Conservation (phyloP, 2,329 filamentous ascomycete species). For the Aschersonia sp. region DNA sequence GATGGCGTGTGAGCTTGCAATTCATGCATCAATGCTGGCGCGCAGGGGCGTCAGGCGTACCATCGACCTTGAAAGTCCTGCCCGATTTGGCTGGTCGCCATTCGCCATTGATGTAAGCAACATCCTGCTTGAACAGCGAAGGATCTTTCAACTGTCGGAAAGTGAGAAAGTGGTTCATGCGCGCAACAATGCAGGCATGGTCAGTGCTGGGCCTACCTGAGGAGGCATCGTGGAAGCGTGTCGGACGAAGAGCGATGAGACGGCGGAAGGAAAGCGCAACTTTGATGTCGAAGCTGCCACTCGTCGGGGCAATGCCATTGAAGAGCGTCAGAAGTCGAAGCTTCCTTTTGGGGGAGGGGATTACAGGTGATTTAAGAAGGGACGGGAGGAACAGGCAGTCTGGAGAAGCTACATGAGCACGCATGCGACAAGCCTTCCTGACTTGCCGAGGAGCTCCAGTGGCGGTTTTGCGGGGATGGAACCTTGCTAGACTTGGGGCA, state of each 20-base stretch:
- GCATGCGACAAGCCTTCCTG: too few relatives aligned
- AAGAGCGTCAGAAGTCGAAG: not conserved
- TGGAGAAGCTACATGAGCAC: not conserved
- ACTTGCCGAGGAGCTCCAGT: too few relatives aligned
- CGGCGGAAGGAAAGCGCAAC: slow-evolving; percentile 14
- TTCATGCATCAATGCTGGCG: not conserved
- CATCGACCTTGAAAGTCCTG: slow-evolving; percentile 79
- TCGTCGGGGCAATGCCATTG: slow-evolving; percentile 18
- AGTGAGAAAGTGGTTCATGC: not conserved
- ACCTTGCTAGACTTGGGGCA: too few relatives aligned
- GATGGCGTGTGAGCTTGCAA: not conserved
- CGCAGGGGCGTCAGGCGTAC: slow-evolving; percentile 21
- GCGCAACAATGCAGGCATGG: not conserved
- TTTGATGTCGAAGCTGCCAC: slow-evolving; percentile 13
- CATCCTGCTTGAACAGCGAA: slow-evolving; percentile 70
- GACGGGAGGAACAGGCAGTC: not conserved
- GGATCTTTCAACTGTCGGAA: slow-evolving; percentile 53
- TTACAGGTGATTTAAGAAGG: too few relatives aligned
- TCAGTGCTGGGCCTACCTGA: slow-evolving; percentile 18
- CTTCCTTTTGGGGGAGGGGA: not conserved
- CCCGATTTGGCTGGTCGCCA: slow-evolving; percentile 78
- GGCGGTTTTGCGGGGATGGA: too few relatives aligned
- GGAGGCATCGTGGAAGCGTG: slow-evolving; percentile 33
- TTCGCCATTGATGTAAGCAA: slow-evolving; percentile 80
- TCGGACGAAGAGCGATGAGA: slow-evolving; percentile 15